A percentile compares a stretch with the other conserved stretches of the same genome.
These are phyloP conservation scores for Madurella fahalii DNA, from an alignment of 2,329 filamentous ascomycete genomes.

Conservation along the genomic window DNA sequence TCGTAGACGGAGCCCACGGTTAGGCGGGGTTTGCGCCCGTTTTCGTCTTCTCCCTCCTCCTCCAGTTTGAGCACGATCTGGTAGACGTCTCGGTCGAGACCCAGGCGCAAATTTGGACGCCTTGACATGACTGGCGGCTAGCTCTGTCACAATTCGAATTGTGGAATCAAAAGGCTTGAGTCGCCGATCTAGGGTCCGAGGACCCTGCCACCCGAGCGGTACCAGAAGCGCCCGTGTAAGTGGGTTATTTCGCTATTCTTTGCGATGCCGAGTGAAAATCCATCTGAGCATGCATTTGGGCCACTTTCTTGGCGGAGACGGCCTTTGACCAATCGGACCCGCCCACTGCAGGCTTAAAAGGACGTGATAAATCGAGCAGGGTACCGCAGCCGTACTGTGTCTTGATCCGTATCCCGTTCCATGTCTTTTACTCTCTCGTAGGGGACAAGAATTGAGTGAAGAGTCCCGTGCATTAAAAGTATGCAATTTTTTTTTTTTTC, in stretches of 20 bases:
- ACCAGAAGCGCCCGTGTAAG: too few relatives aligned
- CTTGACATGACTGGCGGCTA: constrained; percentile 12
- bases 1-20: constrained; percentile 67
- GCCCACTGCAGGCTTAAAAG: background rate
- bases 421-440: too few relatives aligned
- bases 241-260: too few relatives aligned
- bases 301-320: background rate
- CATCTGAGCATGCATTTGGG: background rate
- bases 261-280: background rate
- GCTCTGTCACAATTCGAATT: too few relatives aligned
- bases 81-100: constrained; percentile 69
- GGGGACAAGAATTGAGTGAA: too few relatives aligned
- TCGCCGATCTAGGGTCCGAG: too few relatives aligned
- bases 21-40: constrained; percentile 34
- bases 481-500: too few relatives aligned
- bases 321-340: too few relatives aligned
- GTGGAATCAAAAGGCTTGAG: too few relatives aligned
- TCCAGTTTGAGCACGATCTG: constrained; percentile 74
- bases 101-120: constrained; percentile 22
- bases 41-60: constrained; percentile 43
- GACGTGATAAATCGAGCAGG: background rate
- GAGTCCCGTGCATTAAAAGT: too few relatives aligned
- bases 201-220: too few relatives aligned
- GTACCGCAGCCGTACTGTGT: background rate
- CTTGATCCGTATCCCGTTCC: background rate